Base-by-base conservation (phyloP, 2,329 filamentous ascomycete species). In the Hymenoscyphus infarciens region DNA sequence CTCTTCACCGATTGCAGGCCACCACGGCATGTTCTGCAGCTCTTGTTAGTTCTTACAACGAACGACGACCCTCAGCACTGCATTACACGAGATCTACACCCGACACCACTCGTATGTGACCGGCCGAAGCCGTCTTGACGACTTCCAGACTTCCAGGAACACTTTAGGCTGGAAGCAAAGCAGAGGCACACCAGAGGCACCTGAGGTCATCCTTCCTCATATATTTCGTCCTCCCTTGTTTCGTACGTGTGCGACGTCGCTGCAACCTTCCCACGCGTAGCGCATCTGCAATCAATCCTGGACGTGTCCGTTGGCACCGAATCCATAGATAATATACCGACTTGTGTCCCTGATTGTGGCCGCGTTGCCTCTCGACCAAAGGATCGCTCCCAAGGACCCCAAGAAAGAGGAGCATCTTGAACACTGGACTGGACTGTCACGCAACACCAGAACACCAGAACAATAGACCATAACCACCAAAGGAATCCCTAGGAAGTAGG, bases 101-200 rank as follows among this genome's bases (percentile, higher is more conserved):
- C 53, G 53, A 54, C 25, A 29, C 52, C 25, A 29, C 52, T 54
- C 52, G 52, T 54, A 54, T 54, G 52, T n/a, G 22, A 55, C 25
- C 25, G 25, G 27, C 57, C 55, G 55, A n/a, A 25, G 13, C 57
- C 11, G 15, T 45, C 13, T 59, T 52, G 15, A 19, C 56, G n/a
- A 39, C 29, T 35, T 11, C 31, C 25, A 29, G n/a, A 39, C 29
- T 35, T 11, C 31, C 25, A 29, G 57, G 29, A 19, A 25, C 27
- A 45, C 25, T 52, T 59, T 49, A 59, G 57, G 35, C 57, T 52
- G 38, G 38, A 59, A 22, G 39, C 22, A 29, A 29, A 45, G 57
- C 25, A 45, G n/a, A 52, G 38, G 22, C 38, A n/a, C 16, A 39
- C 7, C 29, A 31, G 29, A 31, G 2, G 29, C 29, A 31, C 29